Base-by-base conservation (phyloP, 805 yeast genomes). In the Pichia exigua region DNA sequence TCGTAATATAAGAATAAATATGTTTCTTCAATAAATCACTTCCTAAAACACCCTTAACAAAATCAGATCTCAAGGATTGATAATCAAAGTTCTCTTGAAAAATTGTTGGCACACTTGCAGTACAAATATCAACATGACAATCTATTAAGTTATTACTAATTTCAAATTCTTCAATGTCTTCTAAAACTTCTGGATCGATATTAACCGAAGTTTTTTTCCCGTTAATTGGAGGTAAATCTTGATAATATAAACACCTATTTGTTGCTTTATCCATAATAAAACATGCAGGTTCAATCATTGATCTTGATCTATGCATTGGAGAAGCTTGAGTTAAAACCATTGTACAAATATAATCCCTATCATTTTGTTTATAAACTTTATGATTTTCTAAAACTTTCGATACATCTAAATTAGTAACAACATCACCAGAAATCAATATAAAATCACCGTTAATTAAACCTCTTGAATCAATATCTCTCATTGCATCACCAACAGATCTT, bases 31-130 rank as follows among this genome's bases (percentile, higher is more conserved):
- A 73, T 59, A 94, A 77, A 68, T 94, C 99, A 48, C 95, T 85
- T 17, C 94, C 84, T 54, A 94, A 74, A 26, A 92, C 94, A 50
- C 98, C 97, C 59, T 81, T 85, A 30, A 92, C 87, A 63, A 92
- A 94, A 69, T 94, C 98, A 38, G 78, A 74, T 66, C 99, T 78
- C 56, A 92, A 73, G 48, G 79, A 73, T 67, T 92, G 97, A 66
- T 91, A 94, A 70, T 94, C 99, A 61, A 94, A 94, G 67, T 94
- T 92, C 63, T 94, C 99, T 61, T 89, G 95, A 71, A 92, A 94
- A 54, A 92, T 84, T 17, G 95, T 94, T 1, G 97, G 97, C 12
- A 94, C 97, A 58, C 84, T 89, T 2, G 95, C 89, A 8, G 97
- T 77, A 68, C 99, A 94, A 54, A 94, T 89, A 69, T 94, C 99